Conservation (phyloP, 1,284 basidiomycete species). For the Trametes polyzona region DNA sequence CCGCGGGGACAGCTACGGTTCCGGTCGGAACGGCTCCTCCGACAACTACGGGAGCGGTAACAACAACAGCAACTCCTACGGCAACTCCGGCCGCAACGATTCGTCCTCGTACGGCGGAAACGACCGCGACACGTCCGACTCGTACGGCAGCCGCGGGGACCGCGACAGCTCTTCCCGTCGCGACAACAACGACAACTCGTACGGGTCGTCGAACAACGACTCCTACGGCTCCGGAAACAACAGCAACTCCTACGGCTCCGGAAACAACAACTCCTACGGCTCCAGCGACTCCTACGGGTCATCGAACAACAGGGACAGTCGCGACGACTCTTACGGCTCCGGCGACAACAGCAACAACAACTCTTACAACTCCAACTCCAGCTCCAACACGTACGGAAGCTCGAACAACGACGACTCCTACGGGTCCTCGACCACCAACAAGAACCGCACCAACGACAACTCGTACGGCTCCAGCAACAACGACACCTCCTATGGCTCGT, state of each 20-base stretch:
- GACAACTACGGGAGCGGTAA: not conserved
- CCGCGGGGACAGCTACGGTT: slow-evolving; percentile 18
- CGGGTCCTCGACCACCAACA: slow-evolving; percentile 9
- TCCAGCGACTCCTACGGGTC: slow-evolving; percentile 6
- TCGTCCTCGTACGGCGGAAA: slow-evolving; percentile 17
- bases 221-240: slow-evolving; percentile 9
- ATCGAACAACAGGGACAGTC: not conserved
- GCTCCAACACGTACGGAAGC: slow-evolving; percentile 7
- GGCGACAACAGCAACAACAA: slow-evolving; percentile 12
- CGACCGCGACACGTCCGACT: slow-evolving; percentile 23
- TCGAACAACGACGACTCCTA: slow-evolving; percentile 14
- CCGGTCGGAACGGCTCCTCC: slow-evolving; percentile 5
- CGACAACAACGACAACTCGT: slow-evolving; percentile 8
- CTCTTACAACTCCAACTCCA: slow-evolving; percentile 11
- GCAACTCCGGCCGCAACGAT: slow-evolving; percentile 11
- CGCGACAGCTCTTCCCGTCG: not conserved
- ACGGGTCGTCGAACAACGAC: slow-evolving; percentile 14
- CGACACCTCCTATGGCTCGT: slow-evolving; percentile 19
- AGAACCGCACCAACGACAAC: slow-evolving; percentile 8
- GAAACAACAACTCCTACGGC: slow-evolving; percentile 21
- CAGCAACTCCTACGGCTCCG: slow-evolving; percentile 23
- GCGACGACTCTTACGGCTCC: slow-evolving; percentile 16
- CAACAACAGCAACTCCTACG: slow-evolving; percentile 1
- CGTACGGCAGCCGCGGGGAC: not conserved
- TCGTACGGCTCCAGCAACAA: slow-evolving; percentile 24